Evolutionary conservation across 1,139 yeast species (phyloP), one percentile per base, ranked within the genome.

Genomic region (Yamadazyma sp.): DNA sequence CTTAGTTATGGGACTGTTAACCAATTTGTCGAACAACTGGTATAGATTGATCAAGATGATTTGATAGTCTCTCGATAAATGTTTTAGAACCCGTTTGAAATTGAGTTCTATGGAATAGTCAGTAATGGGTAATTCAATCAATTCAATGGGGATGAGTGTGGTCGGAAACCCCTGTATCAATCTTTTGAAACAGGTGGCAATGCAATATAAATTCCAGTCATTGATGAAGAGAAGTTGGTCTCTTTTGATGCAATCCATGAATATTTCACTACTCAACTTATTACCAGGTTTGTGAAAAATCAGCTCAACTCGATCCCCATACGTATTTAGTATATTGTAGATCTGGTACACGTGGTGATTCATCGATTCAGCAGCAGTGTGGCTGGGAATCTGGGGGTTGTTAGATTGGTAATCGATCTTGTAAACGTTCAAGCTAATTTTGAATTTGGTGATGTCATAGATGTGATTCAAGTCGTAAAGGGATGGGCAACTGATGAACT

Each of bases 351-450:
- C 69, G 47, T 75, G 80, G 38, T 56, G 41, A 14, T 68, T 62
- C 30, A 75, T 17, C 9, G 26, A 12, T 10, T 16, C 31, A 16
- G 31, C 30, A 6, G 26, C 20, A 17, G 16, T 10, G 14, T 29
- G 17, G 29, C 25, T 33, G 15, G 28, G 22, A 35, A 34, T 14
- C 29, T 22, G 34, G 11, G 41, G 43, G 16, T 37, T 37, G 39
- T 62, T 68, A 30, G 65, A 45, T 43, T 60, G 61, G 31, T 58
- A 47, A 55, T 74, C 66, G 50, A 69, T 60, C 53, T 69, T 55
- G 59, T 87, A 89, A 3, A 88, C 86, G 36, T 79, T 78, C 29
- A 89, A 73, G 1, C 94, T 85, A 35, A 92, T 83, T 50, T 91
- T 83, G 40, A 92, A 64, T 42, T 74, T 74, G 4, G 94, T 83